These are phyloP conservation scores for Chimonanthus praecox DNA, from an alignment of 164 flowering plant genomes.

Conservation along the genomic window DNA sequence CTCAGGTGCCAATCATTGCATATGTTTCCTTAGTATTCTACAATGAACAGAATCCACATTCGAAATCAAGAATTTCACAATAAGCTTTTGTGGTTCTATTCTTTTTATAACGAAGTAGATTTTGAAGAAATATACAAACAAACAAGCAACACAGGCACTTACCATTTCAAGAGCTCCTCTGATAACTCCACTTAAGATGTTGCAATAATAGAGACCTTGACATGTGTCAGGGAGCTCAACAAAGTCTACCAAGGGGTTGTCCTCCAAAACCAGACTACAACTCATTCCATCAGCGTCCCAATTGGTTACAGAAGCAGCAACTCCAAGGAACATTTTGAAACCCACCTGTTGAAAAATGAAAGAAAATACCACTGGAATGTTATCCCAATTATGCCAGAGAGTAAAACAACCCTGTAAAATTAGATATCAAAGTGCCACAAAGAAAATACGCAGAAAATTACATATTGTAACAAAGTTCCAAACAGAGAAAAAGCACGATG, in stretches of 20 bases:
- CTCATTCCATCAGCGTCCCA: slow-evolving; percentile 94
- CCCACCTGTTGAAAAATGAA: slow-evolving; percentile 58
- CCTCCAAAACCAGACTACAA: slow-evolving; percentile 88
- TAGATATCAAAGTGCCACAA: background rate
- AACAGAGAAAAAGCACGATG: background rate
- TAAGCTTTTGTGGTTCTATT: background rate
- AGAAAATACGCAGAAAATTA: background rate
- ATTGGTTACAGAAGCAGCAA: slow-evolving; percentile 83
- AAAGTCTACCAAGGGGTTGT: slow-evolving; percentile 93
- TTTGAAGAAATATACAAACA: background rate
- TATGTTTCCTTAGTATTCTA: too few relatives aligned
- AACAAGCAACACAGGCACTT: slow-evolving; percentile 14
- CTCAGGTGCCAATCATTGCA: too few relatives aligned
- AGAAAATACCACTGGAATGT: background rate
- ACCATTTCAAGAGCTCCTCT: slow-evolving; percentile 99
- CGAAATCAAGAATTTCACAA: background rate
- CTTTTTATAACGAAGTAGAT: background rate
- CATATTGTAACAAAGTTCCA: background rate
- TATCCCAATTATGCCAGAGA: background rate
- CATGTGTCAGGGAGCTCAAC: slow-evolving; percentile 99
- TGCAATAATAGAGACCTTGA: slow-evolving; percentile 95
- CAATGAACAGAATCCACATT: background rate
- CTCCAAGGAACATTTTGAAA: slow-evolving; percentile 95
- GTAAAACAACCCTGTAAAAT: background rate
- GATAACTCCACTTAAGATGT: slow-evolving; percentile 85